Percentiles rank a stretch among this genome's conserved stretches.
Evolutionary conservation across 208 protist species (phyloP).

Genomic region (Leishmania mexicana): DNA sequence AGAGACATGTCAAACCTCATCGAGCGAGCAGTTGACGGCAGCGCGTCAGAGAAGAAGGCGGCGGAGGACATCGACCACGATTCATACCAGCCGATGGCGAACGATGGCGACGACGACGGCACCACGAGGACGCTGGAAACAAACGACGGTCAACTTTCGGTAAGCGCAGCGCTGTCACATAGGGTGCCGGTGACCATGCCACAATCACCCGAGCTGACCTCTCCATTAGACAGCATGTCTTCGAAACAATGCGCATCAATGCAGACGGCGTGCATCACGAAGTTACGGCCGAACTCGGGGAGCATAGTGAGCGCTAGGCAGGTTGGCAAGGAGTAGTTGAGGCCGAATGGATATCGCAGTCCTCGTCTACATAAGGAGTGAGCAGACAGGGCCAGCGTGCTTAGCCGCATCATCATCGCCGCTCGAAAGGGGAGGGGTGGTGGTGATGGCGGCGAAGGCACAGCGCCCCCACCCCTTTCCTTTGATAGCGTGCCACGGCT

Average conservation of each 20-base stretch:
- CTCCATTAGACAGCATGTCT: not conserved
- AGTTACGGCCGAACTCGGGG: not conserved
- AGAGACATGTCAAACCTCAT: conserved; percentile 25
- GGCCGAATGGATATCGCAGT: not conserved
- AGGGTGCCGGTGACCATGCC: not conserved
- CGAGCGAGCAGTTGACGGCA: not conserved
- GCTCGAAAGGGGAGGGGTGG: not conserved
- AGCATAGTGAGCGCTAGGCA: not conserved
- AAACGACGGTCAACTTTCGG: not conserved
- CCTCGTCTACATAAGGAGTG: not conserved
- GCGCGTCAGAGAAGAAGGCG: conserved; percentile 18
- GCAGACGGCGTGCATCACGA: conserved; percentile 8
- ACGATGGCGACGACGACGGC: not conserved
- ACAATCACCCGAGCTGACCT: not conserved
- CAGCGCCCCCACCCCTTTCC: not conserved
- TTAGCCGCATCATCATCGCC: not conserved
- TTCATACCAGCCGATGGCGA: too few species aligned
- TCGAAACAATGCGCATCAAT: not conserved
- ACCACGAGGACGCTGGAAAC: not conserved
- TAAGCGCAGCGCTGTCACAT: not conserved
- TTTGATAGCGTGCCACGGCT: not conserved
- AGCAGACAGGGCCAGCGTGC: not conserved
- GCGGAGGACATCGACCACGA: not conserved
- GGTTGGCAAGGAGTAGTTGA: not conserved
- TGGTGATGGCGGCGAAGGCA: not conserved